phyloP scores from a whole-genome alignment of 164 flowering plant genomes.

The Liquidambar formosana region DNA sequence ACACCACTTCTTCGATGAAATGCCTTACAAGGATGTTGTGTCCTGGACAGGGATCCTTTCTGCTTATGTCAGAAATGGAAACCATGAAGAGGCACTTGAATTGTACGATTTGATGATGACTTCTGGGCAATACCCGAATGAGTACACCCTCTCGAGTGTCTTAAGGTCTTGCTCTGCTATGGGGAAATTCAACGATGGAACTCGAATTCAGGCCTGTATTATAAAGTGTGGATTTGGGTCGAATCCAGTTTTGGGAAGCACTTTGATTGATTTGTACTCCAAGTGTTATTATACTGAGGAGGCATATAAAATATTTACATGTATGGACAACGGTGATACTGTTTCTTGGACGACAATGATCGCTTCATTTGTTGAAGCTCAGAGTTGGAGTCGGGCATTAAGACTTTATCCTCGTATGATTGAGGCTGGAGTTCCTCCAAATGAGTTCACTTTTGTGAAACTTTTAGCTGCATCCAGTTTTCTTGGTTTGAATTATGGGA shows the following conservation, averaged over 20 bases:
- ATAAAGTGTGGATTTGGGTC: conserved; percentile 45
- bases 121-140: conserved; percentile 48
- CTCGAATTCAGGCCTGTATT: conserved; percentile 34
- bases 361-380: conserved; percentile 36
- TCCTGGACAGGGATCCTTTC: conserved; percentile 56
- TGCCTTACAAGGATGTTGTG: conserved; percentile 51
- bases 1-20: conserved; percentile 51
- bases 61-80: conserved; percentile 33
- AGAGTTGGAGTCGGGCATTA: conserved; percentile 37
- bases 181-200: conserved; percentile 30
- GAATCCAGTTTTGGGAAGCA: conserved; percentile 32
- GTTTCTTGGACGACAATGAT: conserved; percentile 57
- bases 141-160: conserved; percentile 47
- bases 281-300: conserved; percentile 35
- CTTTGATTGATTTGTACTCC: conserved; percentile 53
- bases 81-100: conserved; percentile 32
- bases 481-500: conserved; percentile 39
- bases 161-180: conserved; percentile 40
- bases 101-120: conserved; percentile 39
- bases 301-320: conserved; percentile 30
- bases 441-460: conserved; percentile 60
- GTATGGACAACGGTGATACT: conserved; percentile 30
- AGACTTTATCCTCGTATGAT: conserved; percentile 40
- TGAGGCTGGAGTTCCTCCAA: conserved; percentile 43
- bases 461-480: conserved; percentile 33